Base-by-base conservation (phyloP, 2,329 filamentous ascomycete genomes). In the Clonostachys chloroleuca region DNA sequence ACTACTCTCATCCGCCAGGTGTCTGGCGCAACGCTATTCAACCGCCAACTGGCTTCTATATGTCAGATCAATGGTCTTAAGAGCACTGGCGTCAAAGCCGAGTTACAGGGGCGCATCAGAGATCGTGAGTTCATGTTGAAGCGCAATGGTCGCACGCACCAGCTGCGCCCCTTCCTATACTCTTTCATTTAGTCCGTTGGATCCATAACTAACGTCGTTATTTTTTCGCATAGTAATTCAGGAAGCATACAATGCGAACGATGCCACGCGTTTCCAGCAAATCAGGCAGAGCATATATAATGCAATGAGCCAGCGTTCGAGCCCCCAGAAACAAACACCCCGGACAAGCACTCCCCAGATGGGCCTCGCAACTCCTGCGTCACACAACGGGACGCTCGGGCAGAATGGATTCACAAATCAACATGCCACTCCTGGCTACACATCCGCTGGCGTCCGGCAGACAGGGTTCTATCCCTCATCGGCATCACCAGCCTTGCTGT, bases 41-140 rank as follows among this genome's bases (percentile, higher is more conserved):
- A 82, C 58, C 68, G 73, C 17, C 84, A 92, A 57, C 78, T 96
- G 43, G 88, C 90, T 57, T 77, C 77, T 45, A 85, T 97, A 54
- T 87, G 92, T 60, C 79, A 82, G 52, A 73, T 80, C 51, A 89
- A 95, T 69, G 80, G 83, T 42, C 73, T 95, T 35, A 79, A 81
- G 54, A 86, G 89, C 51, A 88, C 86, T 30, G 94, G 94, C 17
- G 86, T 94, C 59, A 99, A 99, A 74, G 81, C 83, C 34, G 80
- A 87, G 40, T 73, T 97, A 50, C 91, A 96, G 67, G 71, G 73
- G 49, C 85, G 92, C 58, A 87, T 96, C 51, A 81, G 86, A 52
- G 74, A 81, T 49, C 80, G 94, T 97, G 75, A 68, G 88, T 82
- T 36, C 46, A 46, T 35, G 7, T 30, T 30, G 24, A 30, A 30